phyloP scores from a whole-genome alignment of 306 rosid species.

The Fragaria vesca region DNA sequence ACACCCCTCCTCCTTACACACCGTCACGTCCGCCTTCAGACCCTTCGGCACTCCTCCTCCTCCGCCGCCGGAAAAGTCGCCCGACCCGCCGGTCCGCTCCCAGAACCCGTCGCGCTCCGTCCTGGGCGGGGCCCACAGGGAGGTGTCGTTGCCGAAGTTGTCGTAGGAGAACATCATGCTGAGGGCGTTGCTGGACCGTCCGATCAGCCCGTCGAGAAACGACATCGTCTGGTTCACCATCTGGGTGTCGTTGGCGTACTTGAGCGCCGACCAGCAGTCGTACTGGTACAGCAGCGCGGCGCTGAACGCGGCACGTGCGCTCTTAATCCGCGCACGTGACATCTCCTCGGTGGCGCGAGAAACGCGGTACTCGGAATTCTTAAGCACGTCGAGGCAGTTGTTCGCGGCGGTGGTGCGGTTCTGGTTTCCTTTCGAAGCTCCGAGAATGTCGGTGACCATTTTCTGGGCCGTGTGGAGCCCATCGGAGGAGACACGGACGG shows the following conservation, averaged over 20 bases:
- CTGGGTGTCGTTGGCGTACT: constrained; percentile 75
- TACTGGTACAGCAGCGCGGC: constrained; percentile 65
- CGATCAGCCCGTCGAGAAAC: constrained; percentile 38
- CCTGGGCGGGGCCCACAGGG: constrained; percentile 51
- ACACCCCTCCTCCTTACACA: constrained; percentile 43
- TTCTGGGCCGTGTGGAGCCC: constrained; percentile 54
- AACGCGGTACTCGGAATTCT: constrained; percentile 51
- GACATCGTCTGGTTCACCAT: constrained; percentile 59
- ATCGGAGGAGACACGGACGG: constrained; percentile 39
- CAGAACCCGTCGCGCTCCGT: constrained; percentile 85
- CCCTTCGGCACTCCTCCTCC: constrained; percentile 43
- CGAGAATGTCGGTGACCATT: constrained; percentile 49
- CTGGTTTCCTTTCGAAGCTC: constrained; percentile 29
- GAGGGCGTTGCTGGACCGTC: constrained; percentile 64
- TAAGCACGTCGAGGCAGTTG: constrained; percentile 54
- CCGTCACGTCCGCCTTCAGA: constrained; percentile 50
- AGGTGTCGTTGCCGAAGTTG: constrained; percentile 42
- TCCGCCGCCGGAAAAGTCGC: background rate
- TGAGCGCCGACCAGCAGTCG: constrained; percentile 77
- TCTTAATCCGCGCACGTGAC: constrained; percentile 38
- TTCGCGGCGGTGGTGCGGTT: constrained; percentile 66
- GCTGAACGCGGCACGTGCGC: constrained; percentile 72
- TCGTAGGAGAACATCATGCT: constrained; percentile 59
- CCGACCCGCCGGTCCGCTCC: constrained; percentile 33
- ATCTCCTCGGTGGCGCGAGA: constrained; percentile 45